A percentile compares a stretch with the other conserved stretches of the same genome.
Conservation (phyloP, 1,284 basidiomycete species). For the Trichosporon ovoides region DNA sequence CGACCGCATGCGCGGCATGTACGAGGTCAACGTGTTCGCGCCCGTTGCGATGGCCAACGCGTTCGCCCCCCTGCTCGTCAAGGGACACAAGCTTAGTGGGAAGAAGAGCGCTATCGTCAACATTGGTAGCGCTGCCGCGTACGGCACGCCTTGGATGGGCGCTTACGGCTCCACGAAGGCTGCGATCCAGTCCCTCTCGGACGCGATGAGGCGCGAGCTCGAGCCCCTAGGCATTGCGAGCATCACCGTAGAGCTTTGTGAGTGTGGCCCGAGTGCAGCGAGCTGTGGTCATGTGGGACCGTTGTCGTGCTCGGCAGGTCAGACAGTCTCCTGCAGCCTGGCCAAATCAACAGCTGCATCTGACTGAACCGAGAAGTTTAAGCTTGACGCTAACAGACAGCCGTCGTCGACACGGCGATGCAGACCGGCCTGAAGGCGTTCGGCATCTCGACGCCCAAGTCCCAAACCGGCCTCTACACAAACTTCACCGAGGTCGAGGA, state of each 20-base stretch:
- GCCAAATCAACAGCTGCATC: no score
- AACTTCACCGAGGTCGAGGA: constrained; percentile 1
- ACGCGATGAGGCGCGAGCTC: constrained; percentile 19
- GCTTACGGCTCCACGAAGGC: constrained; percentile 16
- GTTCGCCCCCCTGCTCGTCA: constrained; percentile 11
- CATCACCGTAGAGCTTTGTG: constrained; percentile 4
- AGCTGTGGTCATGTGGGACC: no score
- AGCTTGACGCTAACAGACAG: no score
- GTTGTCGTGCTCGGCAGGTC: no score
- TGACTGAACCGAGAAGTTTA: no score
- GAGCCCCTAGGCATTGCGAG: constrained; percentile 8
- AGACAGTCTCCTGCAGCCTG: no score
- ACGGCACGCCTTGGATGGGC: constrained; percentile 16
- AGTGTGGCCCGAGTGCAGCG: not conserved
- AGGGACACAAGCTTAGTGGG: not conserved
- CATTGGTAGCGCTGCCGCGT: constrained; percentile 16
- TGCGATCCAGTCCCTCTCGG: constrained; percentile 13
- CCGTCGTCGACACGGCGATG: constrained; percentile 3
- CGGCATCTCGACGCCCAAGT: not conserved
- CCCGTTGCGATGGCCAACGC: constrained; percentile 22
- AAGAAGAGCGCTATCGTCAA: constrained; percentile 18
- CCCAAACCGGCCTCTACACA: not conserved
- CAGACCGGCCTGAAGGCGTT: not conserved
- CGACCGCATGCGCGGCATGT: constrained; percentile 10
- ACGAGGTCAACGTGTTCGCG: constrained; percentile 27